Conservation (phyloP, 257 asterid species). For the Parsonsia alboflavescens region DNA sequence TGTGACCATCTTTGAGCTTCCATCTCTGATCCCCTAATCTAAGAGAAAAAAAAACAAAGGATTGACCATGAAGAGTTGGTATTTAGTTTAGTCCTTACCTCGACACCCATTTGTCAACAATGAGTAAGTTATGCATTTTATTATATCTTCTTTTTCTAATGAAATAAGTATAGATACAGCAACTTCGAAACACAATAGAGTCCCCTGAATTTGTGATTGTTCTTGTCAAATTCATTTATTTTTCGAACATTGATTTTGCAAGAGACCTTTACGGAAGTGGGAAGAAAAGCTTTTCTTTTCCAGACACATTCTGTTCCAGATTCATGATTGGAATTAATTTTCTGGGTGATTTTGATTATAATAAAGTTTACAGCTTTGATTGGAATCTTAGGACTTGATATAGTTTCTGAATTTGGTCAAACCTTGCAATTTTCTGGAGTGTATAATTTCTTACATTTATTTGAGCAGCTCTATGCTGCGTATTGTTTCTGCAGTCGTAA, state of each 20-base stretch:
- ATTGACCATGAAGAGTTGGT: background rate
- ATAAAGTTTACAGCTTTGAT: background rate
- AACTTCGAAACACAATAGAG: background rate
- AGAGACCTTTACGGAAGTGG: too few species aligned
- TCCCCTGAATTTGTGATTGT: too few species aligned
- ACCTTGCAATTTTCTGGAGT: background rate
- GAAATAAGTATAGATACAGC: background rate
- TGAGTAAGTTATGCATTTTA: background rate
- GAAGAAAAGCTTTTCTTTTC: too few species aligned
- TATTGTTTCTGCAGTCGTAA: conserved; percentile 10
- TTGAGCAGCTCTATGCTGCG: conserved; percentile 11
- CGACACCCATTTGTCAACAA: background rate
- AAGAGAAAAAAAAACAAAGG: conserved; percentile 3
- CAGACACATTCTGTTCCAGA: background rate
- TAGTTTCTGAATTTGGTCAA: background rate
- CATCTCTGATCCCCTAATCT: conserved; percentile 41
- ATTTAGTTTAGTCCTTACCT: too few species aligned
- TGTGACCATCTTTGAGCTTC: conserved; percentile 29
- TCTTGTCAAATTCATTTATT: too few species aligned
- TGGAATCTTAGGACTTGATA: background rate
- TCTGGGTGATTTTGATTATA: background rate
- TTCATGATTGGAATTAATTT: background rate
- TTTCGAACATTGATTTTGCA: too few species aligned
- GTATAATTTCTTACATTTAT: background rate
- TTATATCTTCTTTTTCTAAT: background rate